These are phyloP conservation scores for Marasmius sp. DNA, from an alignment of 1,284 basidiomycete genomes.

Conservation along the genomic window DNA sequence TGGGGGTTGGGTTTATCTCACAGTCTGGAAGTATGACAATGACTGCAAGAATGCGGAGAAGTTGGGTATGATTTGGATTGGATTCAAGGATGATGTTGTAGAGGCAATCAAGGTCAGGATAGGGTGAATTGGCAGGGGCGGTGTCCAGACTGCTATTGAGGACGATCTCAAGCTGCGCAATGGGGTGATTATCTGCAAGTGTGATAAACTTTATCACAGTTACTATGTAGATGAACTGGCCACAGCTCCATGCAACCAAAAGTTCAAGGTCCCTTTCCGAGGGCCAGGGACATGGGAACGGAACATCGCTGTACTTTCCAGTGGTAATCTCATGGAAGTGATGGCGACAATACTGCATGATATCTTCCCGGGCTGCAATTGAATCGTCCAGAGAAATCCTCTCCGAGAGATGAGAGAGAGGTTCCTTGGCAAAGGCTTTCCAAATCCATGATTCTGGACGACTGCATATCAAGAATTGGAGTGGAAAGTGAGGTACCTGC, in stretches of 20 bases:
- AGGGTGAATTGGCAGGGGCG: constrained; percentile 6
- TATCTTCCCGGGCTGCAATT: not conserved
- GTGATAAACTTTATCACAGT: constrained; percentile 26
- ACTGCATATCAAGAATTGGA: constrained; percentile 25
- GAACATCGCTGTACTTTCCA: too few species aligned
- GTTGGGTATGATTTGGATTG: not conserved
- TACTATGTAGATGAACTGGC: constrained; percentile 25
- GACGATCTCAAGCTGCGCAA: constrained; percentile 21
- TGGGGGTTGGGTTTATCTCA: not conserved
- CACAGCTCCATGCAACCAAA: constrained; percentile 20
- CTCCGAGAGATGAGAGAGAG: not conserved
- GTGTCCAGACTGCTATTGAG: not conserved
- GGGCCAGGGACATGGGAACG: constrained; percentile 17
- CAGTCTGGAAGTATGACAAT: not conserved
- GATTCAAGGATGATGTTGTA: not conserved
- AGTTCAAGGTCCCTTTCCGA: constrained; percentile 13
- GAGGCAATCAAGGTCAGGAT: constrained; percentile 25
- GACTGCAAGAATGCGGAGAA: not conserved
- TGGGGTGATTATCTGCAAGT: constrained; percentile 18
- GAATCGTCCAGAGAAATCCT: not conserved
- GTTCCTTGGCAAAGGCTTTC: constrained; percentile 10
- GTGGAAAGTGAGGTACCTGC: constrained; percentile 15
- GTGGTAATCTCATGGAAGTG: not conserved
- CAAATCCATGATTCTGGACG: constrained; percentile 24
- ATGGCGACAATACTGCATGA: not conserved